phyloP scores from a whole-genome alignment of 495 filamentous ascomycete species.

The Aspergillus mulundensis region DNA sequence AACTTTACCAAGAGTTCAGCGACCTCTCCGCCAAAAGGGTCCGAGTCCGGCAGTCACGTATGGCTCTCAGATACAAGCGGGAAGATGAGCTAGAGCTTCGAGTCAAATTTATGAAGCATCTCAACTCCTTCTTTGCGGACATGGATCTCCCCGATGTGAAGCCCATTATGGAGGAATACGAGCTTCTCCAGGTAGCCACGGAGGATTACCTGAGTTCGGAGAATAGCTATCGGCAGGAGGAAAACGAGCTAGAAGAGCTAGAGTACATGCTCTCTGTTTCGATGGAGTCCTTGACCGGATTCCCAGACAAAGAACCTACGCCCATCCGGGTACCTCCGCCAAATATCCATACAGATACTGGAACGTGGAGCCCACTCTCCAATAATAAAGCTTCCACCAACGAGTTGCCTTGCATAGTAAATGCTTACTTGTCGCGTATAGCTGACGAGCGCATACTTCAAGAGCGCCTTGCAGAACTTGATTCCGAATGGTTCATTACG shows the following conservation, averaged over 20 bases:
- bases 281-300: constrained; percentile 15
- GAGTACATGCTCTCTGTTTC: constrained; percentile 23
- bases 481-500: constrained; percentile 19
- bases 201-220: constrained; percentile 23
- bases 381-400: neutral
- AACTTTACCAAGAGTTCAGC: constrained; percentile 1
- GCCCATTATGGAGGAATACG: constrained; percentile 9
- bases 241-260: constrained; percentile 23
- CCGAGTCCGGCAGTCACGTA: constrained; percentile 7
- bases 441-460: constrained; percentile 25
- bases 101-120: constrained; percentile 5
- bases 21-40: constrained; percentile 4
- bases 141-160: neutral
- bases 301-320: neutral
- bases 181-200: constrained; percentile 17
- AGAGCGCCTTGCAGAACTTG: constrained; percentile 26
- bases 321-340: neutral
- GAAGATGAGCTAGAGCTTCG: constrained; percentile 8
- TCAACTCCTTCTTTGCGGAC: constrained; percentile 17
- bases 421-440: constrained; percentile 24
- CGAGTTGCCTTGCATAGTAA: constrained; percentile 10
- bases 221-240: constrained; percentile 21
- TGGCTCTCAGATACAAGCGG: constrained; percentile 13
- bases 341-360: neutral
- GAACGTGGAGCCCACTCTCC: neutral